Percentiles rank a stretch among this genome's conserved stretches.
These are phyloP conservation scores for Xerocomus potaroensis DNA, from an alignment of 768 basidiomycete genomes.

Conservation along the genomic window DNA sequence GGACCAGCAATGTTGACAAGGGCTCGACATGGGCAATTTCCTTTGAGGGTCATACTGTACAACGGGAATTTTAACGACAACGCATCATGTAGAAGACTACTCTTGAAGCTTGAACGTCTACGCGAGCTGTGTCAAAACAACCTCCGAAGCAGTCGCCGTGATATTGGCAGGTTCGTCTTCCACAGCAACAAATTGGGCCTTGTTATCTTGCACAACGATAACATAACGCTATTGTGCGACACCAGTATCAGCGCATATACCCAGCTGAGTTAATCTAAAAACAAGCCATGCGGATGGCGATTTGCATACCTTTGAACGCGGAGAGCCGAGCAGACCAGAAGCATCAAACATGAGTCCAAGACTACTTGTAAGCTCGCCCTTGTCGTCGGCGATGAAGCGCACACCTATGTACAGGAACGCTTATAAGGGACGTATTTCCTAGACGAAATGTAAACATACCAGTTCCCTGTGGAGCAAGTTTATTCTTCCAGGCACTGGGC, in stretches of 20 bases:
- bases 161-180: slow-evolving; percentile 45
- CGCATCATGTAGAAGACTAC: neutral
- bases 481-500: slow-evolving; percentile 62
- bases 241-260: neutral
- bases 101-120: neutral
- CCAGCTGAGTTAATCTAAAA: too few relatives aligned
- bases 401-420: slow-evolving; percentile 34
- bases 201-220: slow-evolving; percentile 54
- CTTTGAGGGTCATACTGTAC: neutral
- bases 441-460: slow-evolving; percentile 32
- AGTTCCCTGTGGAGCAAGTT: slow-evolving; percentile 53
- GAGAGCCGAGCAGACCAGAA: slow-evolving; percentile 56
- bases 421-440: slow-evolving; percentile 1
- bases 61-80: neutral
- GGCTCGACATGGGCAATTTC: too few relatives aligned
- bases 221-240: slow-evolving; percentile 42
- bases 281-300: too few relatives aligned
- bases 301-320: slow-evolving; percentile 55
- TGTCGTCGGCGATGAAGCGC: slow-evolving; percentile 67
- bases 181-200: slow-evolving; percentile 49
- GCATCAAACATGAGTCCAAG: slow-evolving; percentile 63
- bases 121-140: slow-evolving; percentile 36
- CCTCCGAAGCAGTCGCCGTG: slow-evolving; percentile 50
- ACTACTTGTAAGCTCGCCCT: slow-evolving; percentile 48
- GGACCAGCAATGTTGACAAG: too few relatives aligned